Base-by-base conservation (phyloP, 2,329 filamentous ascomycete species). In the Xylaria sp. region DNA sequence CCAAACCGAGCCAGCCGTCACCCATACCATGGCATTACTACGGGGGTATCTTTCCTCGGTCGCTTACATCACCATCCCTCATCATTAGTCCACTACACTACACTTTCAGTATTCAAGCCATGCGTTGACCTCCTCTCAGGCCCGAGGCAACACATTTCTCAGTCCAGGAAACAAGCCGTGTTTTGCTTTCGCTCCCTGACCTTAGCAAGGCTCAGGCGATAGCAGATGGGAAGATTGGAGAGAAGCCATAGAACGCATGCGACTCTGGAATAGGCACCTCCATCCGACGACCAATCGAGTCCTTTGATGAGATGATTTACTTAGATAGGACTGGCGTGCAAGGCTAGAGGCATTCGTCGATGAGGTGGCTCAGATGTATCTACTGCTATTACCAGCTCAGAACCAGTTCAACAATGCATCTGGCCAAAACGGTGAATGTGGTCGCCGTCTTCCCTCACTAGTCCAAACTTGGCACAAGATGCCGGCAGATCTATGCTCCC, bases 381-480 rank as follows among this genome's bases (percentile, higher is more conserved):
- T 48, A 48, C 43, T 48, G 10, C 13, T 55, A 33, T 36, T 23
- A 23, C 7, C 28, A 15, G 28, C 28, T 51, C 28, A 13, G 28
- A 36, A 48, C 31, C 31, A 51, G 43, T 31, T n/a, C 48, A n/a
- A 52, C 12, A 28, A 41, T 62, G 33, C 59, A 33, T 39, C 48
- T 41, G 33, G 33, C 59, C 59, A 62, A 52, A 48, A 48, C n/a
- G 51, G 36, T 54, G 28, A 46, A 31, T 64, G 55, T 57, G 46
- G 66, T 52, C 39, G 60, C 54, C 59, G 43, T 62, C 54, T 39
- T 15, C 41, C 36, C 28, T 63, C 28, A 25, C 65, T 54, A 59
- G 54, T 39, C 36, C 57, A 64, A 41, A 55, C 55, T 33, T 33
- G 41, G 61, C 4, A 48, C 9, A 43, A 54, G 36, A 55, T 28